Conservation (phyloP, 169 alveolate genomes). For the Eimeria praecox region DNA sequence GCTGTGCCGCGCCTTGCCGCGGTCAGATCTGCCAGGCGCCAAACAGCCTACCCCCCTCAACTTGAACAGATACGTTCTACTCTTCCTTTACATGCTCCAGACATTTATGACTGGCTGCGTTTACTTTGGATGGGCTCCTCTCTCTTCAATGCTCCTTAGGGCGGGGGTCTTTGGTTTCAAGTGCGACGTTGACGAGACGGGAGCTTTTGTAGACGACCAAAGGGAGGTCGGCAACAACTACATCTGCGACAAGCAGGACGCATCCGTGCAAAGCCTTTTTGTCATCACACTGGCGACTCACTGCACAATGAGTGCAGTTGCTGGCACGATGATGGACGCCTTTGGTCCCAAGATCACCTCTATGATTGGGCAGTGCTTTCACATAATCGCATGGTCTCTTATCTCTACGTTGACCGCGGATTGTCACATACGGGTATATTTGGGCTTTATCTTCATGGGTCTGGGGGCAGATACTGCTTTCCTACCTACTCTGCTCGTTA, state of each 20-base stretch:
- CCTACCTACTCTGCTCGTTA: constrained; percentile 66
- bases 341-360: constrained; percentile 85
- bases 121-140: constrained; percentile 78
- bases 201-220: constrained; percentile 24
- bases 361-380: constrained; percentile 84
- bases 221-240: constrained; percentile 31
- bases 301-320: constrained; percentile 85
- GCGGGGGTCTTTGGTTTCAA: constrained; percentile 15
- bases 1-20: constrained; percentile 57
- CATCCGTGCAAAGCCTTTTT: constrained; percentile 86
- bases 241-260: constrained; percentile 86
- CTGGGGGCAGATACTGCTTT: constrained; percentile 79
- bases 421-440: background rate
- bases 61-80: constrained; percentile 76
- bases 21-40: constrained; percentile 75
- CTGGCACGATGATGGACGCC: constrained; percentile 84
- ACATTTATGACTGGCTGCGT: constrained; percentile 66
- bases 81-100: constrained; percentile 56
- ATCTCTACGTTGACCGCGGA: constrained; percentile 62
- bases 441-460: constrained; percentile 77
- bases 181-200: constrained; percentile 32
- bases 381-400: constrained; percentile 84
- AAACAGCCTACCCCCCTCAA: constrained; percentile 75
- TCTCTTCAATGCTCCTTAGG: constrained; percentile 68
- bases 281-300: constrained; percentile 83